Evolutionary conservation across 495 filamentous ascomycete genomes (phyloP).

Genomic region (Neurospora pannonica): DNA sequence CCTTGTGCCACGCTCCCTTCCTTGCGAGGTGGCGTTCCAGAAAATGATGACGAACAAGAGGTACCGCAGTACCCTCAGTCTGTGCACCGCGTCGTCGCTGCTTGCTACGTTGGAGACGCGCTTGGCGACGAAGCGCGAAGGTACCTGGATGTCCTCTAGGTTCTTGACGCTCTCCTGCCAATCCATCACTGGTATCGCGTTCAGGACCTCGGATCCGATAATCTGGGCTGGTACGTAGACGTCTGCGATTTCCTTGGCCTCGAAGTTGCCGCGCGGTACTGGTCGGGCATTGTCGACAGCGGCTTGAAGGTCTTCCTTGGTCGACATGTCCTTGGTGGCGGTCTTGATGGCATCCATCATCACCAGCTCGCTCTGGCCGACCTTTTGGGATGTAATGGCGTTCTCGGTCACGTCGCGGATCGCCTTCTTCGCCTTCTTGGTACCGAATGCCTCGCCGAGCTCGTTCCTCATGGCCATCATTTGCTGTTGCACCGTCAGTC

Average conservation of each 20-base stretch:
- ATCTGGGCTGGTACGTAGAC: constrained; percentile 69
- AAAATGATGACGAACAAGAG: constrained; percentile 58
- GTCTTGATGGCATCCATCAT: constrained; percentile 55
- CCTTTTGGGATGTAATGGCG: constrained; percentile 48
- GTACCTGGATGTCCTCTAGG: constrained; percentile 44
- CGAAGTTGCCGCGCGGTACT: constrained; percentile 63
- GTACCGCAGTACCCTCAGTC: constrained; percentile 57
- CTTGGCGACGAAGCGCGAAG: constrained; percentile 56
- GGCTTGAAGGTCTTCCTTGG: constrained; percentile 53
- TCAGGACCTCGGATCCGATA: constrained; percentile 51
- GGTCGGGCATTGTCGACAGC: constrained; percentile 64
- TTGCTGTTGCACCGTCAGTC: neutral
- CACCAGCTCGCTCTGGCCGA: constrained; percentile 49
- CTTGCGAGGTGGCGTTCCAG: constrained; percentile 26
- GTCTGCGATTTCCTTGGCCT: constrained; percentile 62
- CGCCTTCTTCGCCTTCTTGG: constrained; percentile 85
- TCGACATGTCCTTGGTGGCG: constrained; percentile 46
- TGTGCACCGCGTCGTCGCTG: constrained; percentile 44
- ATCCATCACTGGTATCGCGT: constrained; percentile 56
- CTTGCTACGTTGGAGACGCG: constrained; percentile 49
- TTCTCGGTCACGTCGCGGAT: constrained; percentile 69
- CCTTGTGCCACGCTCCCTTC: constrained; percentile 32
- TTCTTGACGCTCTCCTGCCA: constrained; percentile 61
- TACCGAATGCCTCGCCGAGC: constrained; percentile 85
- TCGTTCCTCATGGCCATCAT: constrained; percentile 52